Percentiles rank a stretch among this genome's conserved stretches.
Conservation (phyloP, 805 yeast species). For the Wickerhamomyces chaumierensis region DNA sequence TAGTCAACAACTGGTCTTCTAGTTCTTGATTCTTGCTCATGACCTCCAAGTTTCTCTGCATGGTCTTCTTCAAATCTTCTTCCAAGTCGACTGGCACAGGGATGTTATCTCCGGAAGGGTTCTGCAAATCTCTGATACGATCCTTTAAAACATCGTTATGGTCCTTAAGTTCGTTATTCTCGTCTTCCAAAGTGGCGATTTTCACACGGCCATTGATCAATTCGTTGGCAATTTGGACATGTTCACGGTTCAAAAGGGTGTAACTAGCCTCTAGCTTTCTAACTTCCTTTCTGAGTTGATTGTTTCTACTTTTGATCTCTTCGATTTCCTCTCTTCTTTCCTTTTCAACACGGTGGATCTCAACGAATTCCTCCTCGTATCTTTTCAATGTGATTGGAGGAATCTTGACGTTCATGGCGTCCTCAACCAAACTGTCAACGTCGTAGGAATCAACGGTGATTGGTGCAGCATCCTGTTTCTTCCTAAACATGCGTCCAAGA, state of each 20-base stretch:
- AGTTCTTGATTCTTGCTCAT: constrained; percentile 48
- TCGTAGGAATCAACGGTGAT: constrained; percentile 32
- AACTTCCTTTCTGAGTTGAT: constrained; percentile 61
- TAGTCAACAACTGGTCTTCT: constrained; percentile 37
- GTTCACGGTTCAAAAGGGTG: constrained; percentile 66
- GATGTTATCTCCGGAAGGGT: constrained; percentile 21
- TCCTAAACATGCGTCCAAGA: constrained; percentile 4
- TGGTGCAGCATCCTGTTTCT: constrained; percentile 4
- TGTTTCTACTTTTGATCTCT: constrained; percentile 56
- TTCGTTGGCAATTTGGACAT: constrained; percentile 76
- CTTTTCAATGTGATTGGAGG: constrained; percentile 63
- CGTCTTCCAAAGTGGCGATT: constrained; percentile 66
- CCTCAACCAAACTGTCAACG: constrained; percentile 64
- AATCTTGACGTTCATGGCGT: constrained; percentile 64
- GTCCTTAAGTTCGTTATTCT: constrained; percentile 46
- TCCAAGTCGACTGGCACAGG: constrained; percentile 29
- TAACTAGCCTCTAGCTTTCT: constrained; percentile 61
- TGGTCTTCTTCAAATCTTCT: constrained; percentile 44
- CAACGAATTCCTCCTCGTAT: constrained; percentile 65
- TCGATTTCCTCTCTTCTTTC: constrained; percentile 55
- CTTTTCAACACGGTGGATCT: constrained; percentile 65
- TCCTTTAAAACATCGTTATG: constrained; percentile 36
- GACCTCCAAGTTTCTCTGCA: constrained; percentile 54
- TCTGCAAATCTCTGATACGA: constrained; percentile 19
- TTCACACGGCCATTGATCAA: constrained; percentile 71